These are phyloP conservation scores for Chrysopogon serrulatus DNA, from an alignment of 176 grass and related monocot species.

Conservation along the genomic window DNA sequence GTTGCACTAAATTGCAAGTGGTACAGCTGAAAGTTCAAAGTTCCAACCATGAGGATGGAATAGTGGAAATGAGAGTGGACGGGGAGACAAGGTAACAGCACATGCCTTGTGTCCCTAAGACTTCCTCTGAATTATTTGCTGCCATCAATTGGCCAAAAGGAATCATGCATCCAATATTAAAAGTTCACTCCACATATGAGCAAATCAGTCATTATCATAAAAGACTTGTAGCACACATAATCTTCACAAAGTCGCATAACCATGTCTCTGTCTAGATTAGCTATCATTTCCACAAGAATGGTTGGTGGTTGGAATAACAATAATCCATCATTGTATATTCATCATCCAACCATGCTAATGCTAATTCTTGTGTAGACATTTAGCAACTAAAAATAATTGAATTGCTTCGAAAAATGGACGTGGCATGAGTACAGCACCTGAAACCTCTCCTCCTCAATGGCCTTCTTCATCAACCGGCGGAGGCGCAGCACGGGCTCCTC, in stretches of 20 bases:
- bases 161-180: neutral
- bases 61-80: too few species aligned
- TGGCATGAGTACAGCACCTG: constrained; percentile 33
- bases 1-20: neutral
- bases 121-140: neutral
- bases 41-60: neutral
- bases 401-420: neutral
- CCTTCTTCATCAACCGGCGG: constrained; percentile 49
- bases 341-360: neutral
- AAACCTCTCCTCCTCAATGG: constrained; percentile 63
- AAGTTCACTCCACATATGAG: neutral
- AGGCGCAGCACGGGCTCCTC: constrained; percentile 66
- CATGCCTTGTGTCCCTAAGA: neutral
- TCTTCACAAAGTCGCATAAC: neutral
- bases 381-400: neutral
- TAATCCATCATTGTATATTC: neutral
- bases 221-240: neutral
- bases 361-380: neutral
- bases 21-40: neutral
- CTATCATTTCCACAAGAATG: neutral
- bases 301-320: neutral
- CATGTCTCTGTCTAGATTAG: neutral
- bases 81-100: neutral
- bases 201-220: neutral
- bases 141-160: neutral